These are phyloP conservation scores for Termitomyces sp. DNA, from an alignment of 768 basidiomycete species.

Conservation along the genomic window DNA sequence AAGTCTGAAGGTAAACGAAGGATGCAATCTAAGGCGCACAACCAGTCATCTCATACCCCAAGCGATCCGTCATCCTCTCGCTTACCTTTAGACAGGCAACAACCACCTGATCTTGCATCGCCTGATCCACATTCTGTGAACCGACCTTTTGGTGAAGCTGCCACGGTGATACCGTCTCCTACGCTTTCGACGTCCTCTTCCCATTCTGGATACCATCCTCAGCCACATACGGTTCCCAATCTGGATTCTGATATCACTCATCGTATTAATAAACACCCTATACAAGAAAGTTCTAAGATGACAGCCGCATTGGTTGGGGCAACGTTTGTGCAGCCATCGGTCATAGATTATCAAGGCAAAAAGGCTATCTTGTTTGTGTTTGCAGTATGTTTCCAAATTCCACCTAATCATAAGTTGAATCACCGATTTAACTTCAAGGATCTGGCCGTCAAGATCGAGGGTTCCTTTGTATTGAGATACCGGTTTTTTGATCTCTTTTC, in stretches of 20 bases:
- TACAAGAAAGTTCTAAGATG: slow-evolving; percentile 46
- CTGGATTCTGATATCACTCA: slow-evolving; percentile 30
- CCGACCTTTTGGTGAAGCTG: neutral
- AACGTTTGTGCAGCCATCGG: slow-evolving; percentile 52
- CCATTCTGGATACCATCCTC: neutral
- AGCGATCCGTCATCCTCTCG: slow-evolving; percentile 7
- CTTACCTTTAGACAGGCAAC: neutral
- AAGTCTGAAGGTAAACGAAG: slow-evolving; percentile 1
- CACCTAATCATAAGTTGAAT: neutral
- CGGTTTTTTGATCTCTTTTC: slow-evolving; percentile 60
- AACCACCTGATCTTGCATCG: slow-evolving; percentile 7
- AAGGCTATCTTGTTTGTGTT: slow-evolving; percentile 60
- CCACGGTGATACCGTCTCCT: slow-evolving; percentile 3
- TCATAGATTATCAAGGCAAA: slow-evolving; percentile 52
- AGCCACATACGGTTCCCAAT: slow-evolving; percentile 11
- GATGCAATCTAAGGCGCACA: slow-evolving; percentile 3
- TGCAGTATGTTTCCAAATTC: slow-evolving; percentile 33
- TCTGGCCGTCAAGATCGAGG: slow-evolving; percentile 65
- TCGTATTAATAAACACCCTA: slow-evolving; percentile 30
- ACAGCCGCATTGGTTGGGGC: slow-evolving; percentile 53
- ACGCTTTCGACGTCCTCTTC: slow-evolving; percentile 2
- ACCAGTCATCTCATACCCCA: slow-evolving; percentile 7
- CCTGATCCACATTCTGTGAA: slow-evolving; percentile 1
- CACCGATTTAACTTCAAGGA: slow-evolving; percentile 36
- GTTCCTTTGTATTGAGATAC: slow-evolving; percentile 61